Evolutionary conservation across 164 flowering plant species (phyloP), one percentile per base, ranked within the genome.

Genomic region (Macadamia integrifolia): DNA sequence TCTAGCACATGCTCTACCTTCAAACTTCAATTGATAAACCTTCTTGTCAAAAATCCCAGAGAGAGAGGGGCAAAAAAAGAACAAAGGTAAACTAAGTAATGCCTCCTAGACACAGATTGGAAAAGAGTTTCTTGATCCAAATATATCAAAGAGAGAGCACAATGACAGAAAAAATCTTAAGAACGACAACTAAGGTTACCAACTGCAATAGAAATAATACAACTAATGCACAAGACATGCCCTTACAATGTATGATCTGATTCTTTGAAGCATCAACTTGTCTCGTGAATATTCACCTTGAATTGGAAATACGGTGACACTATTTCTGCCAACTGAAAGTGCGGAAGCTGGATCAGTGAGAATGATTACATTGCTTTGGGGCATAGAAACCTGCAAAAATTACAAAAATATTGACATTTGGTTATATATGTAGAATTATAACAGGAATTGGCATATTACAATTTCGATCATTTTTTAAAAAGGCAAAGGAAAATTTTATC

Each of bases 221-320:
- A 71, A 71, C 71, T 62, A 72, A 28, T 49, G 52, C 62, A 69
- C 17, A 64, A 68, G 74, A 58, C 67, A 60, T 70, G 77, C 79
- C 73, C 98, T 94, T 92, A 94, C 99, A 88, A 92, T 94, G 97
- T 94, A 94, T 78, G 99, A 87, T 83, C 76, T 92, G 89, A 94
- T 92, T 84, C 99, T 90, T 82, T 94, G 99, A 82, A 94, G 98
- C 97, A 94, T 94, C 96, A 94, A 83, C 83, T 74, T 85, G 79
- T 89, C 92, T 81, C 98, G 82, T n/a, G 98, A 85, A 83, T 92
- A 94, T 65, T 94, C 95, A 80, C 98, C 98, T 78, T 77, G 79
- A 72, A 92, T 90, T 57, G 90, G 93, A 67, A 82, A 68, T 31
- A 85, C 30, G 13, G 71, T 75, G 44, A 94, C 97, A 69, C 77